Base-by-base conservation (phyloP, 345 rosid species). In the Arabidopsis arenosa region DNA sequence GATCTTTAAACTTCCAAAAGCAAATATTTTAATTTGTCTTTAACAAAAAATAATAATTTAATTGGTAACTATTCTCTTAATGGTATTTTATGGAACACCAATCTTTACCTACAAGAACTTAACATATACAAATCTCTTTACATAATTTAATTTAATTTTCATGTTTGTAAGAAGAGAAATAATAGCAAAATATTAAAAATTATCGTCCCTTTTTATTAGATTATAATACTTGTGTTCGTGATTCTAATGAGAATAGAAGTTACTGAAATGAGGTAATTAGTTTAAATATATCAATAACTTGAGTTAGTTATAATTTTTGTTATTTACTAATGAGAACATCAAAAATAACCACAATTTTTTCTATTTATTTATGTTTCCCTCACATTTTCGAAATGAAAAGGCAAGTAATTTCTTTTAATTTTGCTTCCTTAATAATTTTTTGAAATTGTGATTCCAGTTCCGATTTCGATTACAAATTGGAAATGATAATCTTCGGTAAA, bases 1-100 rank as follows among this genome's bases (percentile, higher is more conserved):
- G 15, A 45, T 66, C 39, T 66, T 21, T 45, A 45, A 65, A 58
- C 32, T 57, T 74, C 39, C 45, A 45, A 56, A 14, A 18, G 21
- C 15, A 14, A 5, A 5, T 49, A 18, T 59, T 13, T 68, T 53
- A 6, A 14, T 35, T 74, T 28, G 45, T 28, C 30, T 28, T 28
- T 28, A 28, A 28, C 30, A 1, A 28, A 28, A 28, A 28, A 28
- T 28, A 28, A 1, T 28, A 28, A 28, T 28, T n/a, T 47, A 49
- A 8, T 18, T 51, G 9, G 5, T 61, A 23, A 23, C 13, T 52
- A 30, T 60, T 51, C 28, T 18, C 44, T 49, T 49, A 26, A 40
- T 49, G 11, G 28, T 51, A 39, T 60, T 43, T 67, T 8, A n/a
- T 59, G 33, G 53, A 57, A 59, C 52, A 26, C 7, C 64, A 55